These are phyloP conservation scores for Ichthyophthirius multifiliis DNA, from an alignment of 169 alveolate species.

Conservation along the genomic window DNA sequence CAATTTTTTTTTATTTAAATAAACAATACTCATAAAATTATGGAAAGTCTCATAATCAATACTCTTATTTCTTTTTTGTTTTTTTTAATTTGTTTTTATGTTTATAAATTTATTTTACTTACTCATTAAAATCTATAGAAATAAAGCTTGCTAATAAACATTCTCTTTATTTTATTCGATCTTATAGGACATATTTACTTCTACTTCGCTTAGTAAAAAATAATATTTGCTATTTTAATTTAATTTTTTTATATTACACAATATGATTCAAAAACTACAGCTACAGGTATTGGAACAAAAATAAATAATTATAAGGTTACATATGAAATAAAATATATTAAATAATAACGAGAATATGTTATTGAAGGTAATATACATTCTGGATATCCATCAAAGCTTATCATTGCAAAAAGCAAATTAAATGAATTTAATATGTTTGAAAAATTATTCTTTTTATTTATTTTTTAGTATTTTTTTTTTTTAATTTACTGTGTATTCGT, in stretches of 20 bases:
- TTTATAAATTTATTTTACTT: neutral
- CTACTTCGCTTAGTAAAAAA: neutral
- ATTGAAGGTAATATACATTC: neutral
- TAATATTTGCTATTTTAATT: neutral
- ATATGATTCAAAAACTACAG: conserved; percentile 49
- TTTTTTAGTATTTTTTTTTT: neutral
- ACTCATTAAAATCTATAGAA: conserved; percentile 8
- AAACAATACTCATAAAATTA: neutral
- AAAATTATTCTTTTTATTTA: neutral
- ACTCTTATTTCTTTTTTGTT: neutral
- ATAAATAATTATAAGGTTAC: conserved; percentile 13
- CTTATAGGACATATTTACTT: conserved; percentile 5
- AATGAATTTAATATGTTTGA: neutral
- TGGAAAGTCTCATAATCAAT: neutral
- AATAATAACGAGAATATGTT: neutral
- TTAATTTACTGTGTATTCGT: neutral
- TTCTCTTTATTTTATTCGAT: conserved; percentile 16
- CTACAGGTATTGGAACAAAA: conserved; percentile 49
- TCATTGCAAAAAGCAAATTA: neutral
- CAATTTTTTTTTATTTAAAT: neutral
- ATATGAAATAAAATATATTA: conserved; percentile 23
- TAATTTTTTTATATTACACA: neutral
- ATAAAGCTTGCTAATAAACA: neutral
- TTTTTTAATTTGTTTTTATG: neutral
- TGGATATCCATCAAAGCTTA: conserved; percentile 14